Conservation (phyloP, 768 basidiomycete genomes). For the Phlebiopsis flavidoalba region DNA sequence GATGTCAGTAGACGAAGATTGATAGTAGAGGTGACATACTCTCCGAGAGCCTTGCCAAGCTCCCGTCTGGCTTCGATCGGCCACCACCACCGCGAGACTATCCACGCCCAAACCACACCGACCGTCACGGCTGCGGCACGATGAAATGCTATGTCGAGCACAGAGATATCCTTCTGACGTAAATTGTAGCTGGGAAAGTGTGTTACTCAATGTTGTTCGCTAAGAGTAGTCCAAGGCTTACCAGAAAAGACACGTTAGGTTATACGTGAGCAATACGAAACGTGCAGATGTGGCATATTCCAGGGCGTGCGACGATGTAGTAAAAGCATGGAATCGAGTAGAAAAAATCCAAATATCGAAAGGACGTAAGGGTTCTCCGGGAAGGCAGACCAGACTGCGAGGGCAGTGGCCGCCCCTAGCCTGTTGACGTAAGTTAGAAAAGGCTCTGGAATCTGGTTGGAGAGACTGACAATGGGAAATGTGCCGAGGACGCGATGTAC, state of each 20-base stretch:
- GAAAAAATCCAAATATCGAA: constrained; percentile 79
- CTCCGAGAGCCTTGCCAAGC: constrained; percentile 77
- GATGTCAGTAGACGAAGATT: neutral
- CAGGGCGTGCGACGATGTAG: constrained; percentile 74
- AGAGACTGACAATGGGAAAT: constrained; percentile 55
- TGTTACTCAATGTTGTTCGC: neutral
- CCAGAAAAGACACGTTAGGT: constrained; percentile 66
- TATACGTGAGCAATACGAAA: constrained; percentile 85
- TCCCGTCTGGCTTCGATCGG: constrained; percentile 91
- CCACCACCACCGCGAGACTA: constrained; percentile 93
- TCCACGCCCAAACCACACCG: constrained; percentile 85
- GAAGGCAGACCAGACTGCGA: constrained; percentile 65
- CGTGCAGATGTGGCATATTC: constrained; percentile 70
- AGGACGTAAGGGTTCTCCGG: constrained; percentile 71
- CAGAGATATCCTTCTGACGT: constrained; percentile 57
- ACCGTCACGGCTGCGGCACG: constrained; percentile 77
- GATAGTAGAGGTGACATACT: constrained; percentile 47
- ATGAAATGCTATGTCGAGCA: constrained; percentile 65
- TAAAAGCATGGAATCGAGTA: constrained; percentile 95
- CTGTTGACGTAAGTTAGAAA: constrained; percentile 30
- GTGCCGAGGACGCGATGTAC: constrained; percentile 85
- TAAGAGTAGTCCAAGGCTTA: constrained; percentile 2
- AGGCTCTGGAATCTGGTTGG: neutral
- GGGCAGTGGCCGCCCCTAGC: constrained; percentile 74
- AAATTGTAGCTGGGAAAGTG: constrained; percentile 65